Conservation (phyloP, 2,329 filamentous ascomycete genomes). For the Sporothrix euskadiensis region DNA sequence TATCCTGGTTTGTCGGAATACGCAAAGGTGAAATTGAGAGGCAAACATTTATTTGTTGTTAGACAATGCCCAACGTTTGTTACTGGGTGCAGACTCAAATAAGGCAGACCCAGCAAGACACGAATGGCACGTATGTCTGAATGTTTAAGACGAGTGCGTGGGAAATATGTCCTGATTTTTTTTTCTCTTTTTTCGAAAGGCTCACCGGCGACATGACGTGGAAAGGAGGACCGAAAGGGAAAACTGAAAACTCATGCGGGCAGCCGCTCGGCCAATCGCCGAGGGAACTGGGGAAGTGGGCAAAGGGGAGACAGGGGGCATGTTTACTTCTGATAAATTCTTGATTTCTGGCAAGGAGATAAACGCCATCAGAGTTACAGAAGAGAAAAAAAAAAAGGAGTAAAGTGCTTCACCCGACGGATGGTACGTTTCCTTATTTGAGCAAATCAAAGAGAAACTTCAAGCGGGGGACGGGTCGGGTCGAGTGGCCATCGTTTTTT, state of each 20-base stretch:
- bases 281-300: background rate
- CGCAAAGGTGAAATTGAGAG: background rate
- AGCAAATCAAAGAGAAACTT: background rate
- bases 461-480: background rate
- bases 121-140: background rate
- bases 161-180: background rate
- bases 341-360: background rate
- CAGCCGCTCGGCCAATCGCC: conserved; percentile 14
- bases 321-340: background rate
- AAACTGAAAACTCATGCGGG: background rate
- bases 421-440: background rate
- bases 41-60: background rate
- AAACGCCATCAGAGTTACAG: background rate
- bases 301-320: background rate
- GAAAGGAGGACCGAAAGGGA: conserved; percentile 9
- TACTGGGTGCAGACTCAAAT: background rate
- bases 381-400: background rate
- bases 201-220: background rate
- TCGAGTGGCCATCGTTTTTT: background rate
- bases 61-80: background rate
- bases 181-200: no score
- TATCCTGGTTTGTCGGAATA: background rate
- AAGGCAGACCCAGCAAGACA: background rate
- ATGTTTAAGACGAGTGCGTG: background rate
- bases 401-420: background rate